These are phyloP conservation scores for Fusarium circinatum DNA, from an alignment of 2,329 filamentous ascomycete species.

Conservation along the genomic window DNA sequence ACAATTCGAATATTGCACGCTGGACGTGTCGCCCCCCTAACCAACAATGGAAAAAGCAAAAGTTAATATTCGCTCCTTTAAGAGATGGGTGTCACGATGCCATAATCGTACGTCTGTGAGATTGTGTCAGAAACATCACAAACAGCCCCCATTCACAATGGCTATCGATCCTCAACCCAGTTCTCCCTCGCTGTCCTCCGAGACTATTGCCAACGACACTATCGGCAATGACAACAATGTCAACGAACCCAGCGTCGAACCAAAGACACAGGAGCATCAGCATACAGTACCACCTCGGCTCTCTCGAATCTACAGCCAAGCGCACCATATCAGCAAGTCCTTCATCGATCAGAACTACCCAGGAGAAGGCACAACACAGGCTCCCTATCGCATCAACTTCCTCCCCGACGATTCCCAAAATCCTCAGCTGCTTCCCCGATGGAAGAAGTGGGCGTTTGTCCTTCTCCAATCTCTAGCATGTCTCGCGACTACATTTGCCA, in stretches of 20 bases:
- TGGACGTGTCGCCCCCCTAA: background rate
- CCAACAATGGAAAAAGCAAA: background rate
- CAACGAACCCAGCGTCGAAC: background rate
- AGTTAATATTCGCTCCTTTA: background rate
- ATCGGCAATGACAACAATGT: background rate
- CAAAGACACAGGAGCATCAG: background rate
- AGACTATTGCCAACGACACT: background rate
- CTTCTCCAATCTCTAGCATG: constrained; percentile 65
- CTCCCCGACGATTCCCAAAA: constrained; percentile 74
- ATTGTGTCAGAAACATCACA: background rate
- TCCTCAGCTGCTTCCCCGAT: constrained; percentile 64
- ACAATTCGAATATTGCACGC: rapidly evolving
- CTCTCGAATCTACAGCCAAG: background rate
- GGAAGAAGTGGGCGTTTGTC: constrained; percentile 73
- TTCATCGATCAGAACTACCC: constrained; percentile 53
- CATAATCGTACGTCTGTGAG: background rate
- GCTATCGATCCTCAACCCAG: background rate
- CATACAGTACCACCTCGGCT: background rate
- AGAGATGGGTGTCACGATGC: background rate
- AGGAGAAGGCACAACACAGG: constrained; percentile 70
- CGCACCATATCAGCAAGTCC: background rate
- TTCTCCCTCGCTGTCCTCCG: background rate
- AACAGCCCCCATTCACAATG: background rate
- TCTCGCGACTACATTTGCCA: constrained; percentile 74
- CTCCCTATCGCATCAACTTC: constrained; percentile 76